Conservation (phyloP, 768 basidiomycete species). For the Podaxis carcinomalis region DNA sequence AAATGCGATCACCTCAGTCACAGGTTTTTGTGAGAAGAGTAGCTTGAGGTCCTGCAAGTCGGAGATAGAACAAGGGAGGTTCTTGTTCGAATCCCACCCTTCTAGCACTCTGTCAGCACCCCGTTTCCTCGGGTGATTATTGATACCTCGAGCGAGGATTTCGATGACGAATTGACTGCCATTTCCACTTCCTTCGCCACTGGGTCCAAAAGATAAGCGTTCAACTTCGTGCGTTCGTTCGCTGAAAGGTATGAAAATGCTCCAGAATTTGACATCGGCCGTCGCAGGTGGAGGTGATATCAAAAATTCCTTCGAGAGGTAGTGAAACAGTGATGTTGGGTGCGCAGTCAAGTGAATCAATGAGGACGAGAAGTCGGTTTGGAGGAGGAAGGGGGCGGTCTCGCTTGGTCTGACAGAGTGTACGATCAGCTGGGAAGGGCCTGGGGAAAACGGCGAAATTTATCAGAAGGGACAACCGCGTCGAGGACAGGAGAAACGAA, state of each 20-base stretch:
- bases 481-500: slow-evolving; percentile 26
- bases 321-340: slow-evolving; percentile 61
- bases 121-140: slow-evolving; percentile 37
- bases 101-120: slow-evolving; percentile 58
- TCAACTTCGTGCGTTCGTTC: slow-evolving; percentile 58
- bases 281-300: slow-evolving; percentile 65
- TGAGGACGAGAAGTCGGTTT: slow-evolving; percentile 61
- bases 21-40: slow-evolving; percentile 37
- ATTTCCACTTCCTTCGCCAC: slow-evolving; percentile 46
- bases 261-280: slow-evolving; percentile 73
- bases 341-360: slow-evolving; percentile 64
- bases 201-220: slow-evolving; percentile 52
- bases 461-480: neutral
- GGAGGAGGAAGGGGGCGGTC: slow-evolving; percentile 51
- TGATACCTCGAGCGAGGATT: slow-evolving; percentile 45
- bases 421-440: slow-evolving; percentile 53
- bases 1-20: slow-evolving; percentile 24
- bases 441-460: slow-evolving; percentile 22
- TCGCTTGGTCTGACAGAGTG: slow-evolving; percentile 48
- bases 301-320: slow-evolving; percentile 69
- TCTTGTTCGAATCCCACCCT: slow-evolving; percentile 45
- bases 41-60: slow-evolving; percentile 48
- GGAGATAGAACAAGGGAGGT: slow-evolving; percentile 40
- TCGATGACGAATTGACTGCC: slow-evolving; percentile 57
- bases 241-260: slow-evolving; percentile 66